These are phyloP conservation scores for Stellera chamaejasme DNA, from an alignment of 345 rosid genomes.

Conservation along the genomic window DNA sequence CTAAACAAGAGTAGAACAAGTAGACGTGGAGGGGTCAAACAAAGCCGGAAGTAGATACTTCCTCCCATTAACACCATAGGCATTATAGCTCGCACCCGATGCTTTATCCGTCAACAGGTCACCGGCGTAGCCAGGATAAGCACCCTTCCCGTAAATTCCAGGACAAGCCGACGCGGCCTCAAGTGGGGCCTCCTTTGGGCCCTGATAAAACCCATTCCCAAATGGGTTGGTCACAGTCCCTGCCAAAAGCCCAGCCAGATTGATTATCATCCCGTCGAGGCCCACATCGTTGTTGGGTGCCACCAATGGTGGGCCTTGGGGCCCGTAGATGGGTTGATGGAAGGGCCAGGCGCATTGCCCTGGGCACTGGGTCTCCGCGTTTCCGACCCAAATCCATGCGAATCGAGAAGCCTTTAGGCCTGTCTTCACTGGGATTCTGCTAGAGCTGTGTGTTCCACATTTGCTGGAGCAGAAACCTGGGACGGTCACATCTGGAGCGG, in stretches of 20 bases:
- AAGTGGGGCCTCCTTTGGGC: constrained; percentile 61
- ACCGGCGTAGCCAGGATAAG: constrained; percentile 81
- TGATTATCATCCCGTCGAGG: constrained; percentile 75
- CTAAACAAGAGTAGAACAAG: constrained; percentile 53
- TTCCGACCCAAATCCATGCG: constrained; percentile 82
- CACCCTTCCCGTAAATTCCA: constrained; percentile 72
- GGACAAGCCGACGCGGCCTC: constrained; percentile 87
- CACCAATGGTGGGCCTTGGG: constrained; percentile 57
- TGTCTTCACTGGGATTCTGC: constrained; percentile 14
- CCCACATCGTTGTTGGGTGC: constrained; percentile 86
- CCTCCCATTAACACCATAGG: constrained; percentile 59
- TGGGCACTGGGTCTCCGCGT: constrained; percentile 76
- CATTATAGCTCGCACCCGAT: constrained; percentile 75
- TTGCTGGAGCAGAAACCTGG: constrained; percentile 44
- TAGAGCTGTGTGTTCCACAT: constrained; percentile 60
- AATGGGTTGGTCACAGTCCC: constrained; percentile 89
- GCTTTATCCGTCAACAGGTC: constrained; percentile 42
- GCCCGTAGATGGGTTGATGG: constrained; percentile 84
- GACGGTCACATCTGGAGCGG: constrained; percentile 48
- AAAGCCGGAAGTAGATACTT: constrained; percentile 77
- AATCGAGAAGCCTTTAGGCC: constrained; percentile 22
- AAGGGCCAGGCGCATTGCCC: constrained; percentile 96
- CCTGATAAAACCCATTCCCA: constrained; percentile 74
- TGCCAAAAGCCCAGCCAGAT: constrained; percentile 62
- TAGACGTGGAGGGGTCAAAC: constrained; percentile 48